A percentile compares a stretch with the other conserved stretches of the same genome.
Evolutionary conservation across 176 grass and related monocot species (phyloP).

Genomic region (Carex cristatella): DNA sequence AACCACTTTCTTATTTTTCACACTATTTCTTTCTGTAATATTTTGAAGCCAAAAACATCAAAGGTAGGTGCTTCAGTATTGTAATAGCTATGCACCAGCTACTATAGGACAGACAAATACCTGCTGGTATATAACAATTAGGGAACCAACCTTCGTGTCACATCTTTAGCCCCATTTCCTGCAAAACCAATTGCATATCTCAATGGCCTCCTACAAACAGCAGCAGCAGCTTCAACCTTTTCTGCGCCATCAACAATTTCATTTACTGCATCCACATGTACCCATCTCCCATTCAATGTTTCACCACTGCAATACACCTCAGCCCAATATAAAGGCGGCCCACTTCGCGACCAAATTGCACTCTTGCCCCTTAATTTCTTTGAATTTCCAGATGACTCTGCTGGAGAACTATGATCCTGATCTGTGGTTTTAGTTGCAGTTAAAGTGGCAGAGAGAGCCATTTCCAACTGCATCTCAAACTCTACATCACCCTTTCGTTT

Average conservation of each 20-base stretch:
- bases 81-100: not conserved
- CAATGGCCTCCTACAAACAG: slow-evolving; percentile 73
- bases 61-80: not conserved
- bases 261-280: slow-evolving; percentile 91
- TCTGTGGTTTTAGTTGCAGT: not conserved
- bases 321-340: slow-evolving; percentile 63
- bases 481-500: slow-evolving; percentile 78
- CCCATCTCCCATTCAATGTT: slow-evolving; percentile 64
- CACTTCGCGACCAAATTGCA: slow-evolving; percentile 76
- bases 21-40: not conserved
- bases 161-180: slow-evolving; percentile 92
- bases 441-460: slow-evolving; percentile 83
- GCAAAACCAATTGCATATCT: slow-evolving; percentile 90
- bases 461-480: slow-evolving; percentile 81
- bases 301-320: slow-evolving; percentile 78
- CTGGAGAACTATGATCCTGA: slow-evolving; percentile 19
- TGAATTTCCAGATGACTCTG: slow-evolving; percentile 38
- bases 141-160: slow-evolving; percentile 69
- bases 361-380: slow-evolving; percentile 29
- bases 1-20: not conserved
- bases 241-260: slow-evolving; percentile 68
- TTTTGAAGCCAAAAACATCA: not conserved
- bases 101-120: not conserved
- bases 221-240: slow-evolving; percentile 73
- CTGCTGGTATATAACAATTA: not conserved